A percentile compares a stretch with the other conserved stretches of the same genome.
Evolutionary conservation across 78 protist genomes (phyloP).

Genomic region (Monocercomonoides exilis): DNA sequence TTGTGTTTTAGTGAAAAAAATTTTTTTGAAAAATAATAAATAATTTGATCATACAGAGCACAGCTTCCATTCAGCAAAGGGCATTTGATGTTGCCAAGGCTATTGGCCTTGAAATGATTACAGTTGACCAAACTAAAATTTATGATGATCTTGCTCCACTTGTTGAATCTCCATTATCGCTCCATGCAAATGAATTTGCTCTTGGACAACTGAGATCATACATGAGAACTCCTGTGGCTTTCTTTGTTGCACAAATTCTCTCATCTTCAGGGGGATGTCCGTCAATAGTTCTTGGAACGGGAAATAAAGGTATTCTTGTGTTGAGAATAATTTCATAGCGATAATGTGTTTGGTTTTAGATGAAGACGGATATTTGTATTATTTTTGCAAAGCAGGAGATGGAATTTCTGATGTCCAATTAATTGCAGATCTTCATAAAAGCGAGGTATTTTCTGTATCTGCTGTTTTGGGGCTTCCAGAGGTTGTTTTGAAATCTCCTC

Average conservation of each 20-base stretch:
- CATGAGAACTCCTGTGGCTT: constrained; percentile 59
- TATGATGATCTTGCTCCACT: constrained; percentile 21
- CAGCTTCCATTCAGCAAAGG: constrained; percentile 35
- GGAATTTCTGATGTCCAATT: constrained; percentile 65
- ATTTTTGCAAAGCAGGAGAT: constrained; percentile 76
- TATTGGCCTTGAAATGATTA: constrained; percentile 22
- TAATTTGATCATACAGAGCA: constrained; percentile 21
- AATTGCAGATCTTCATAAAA: constrained; percentile 64
- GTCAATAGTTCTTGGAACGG: constrained; percentile 53
- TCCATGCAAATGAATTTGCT: constrained; percentile 39
- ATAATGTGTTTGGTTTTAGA: neutral
- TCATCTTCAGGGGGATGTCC: constrained; percentile 31
- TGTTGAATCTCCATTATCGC: constrained; percentile 29
- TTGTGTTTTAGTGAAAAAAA: no score
- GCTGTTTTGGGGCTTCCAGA: constrained; percentile 33
- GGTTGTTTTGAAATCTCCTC: constrained; percentile 44
- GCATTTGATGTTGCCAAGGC: constrained; percentile 23
- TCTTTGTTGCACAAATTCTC: constrained; percentile 52
- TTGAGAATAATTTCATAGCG: neutral
- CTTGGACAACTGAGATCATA: constrained; percentile 55
- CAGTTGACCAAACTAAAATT: constrained; percentile 57
- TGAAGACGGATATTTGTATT: constrained; percentile 59
- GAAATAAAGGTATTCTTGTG: constrained; percentile 32
- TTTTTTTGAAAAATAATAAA: no score
- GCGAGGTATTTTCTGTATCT: constrained; percentile 38